Evolutionary conservation across 2,329 filamentous ascomycete genomes (phyloP).

Genomic region (Fusarium decemcellulare): DNA sequence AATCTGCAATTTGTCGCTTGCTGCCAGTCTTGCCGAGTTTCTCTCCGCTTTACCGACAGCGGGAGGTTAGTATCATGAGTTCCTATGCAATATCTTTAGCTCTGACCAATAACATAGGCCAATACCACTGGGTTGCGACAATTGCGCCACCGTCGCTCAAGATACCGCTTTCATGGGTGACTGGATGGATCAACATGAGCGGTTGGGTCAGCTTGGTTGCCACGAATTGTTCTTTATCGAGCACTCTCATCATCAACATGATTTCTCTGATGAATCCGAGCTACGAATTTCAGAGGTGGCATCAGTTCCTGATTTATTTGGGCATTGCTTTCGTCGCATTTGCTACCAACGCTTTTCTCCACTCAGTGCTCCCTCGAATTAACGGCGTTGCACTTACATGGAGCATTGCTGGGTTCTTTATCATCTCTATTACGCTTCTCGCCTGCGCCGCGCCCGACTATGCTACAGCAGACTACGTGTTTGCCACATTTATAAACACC

Average conservation of each 20-base stretch:
- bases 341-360: conserved; percentile 49
- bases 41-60: conserved; percentile 73
- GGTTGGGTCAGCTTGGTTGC: conserved; percentile 77
- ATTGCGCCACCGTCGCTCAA: conserved; percentile 38
- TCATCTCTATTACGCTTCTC: conserved; percentile 78
- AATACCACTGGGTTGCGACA: conserved; percentile 80
- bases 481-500: conserved; percentile 50
- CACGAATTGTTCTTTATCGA: conserved; percentile 77
- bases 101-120: conserved; percentile 52
- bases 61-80: conserved; percentile 70
- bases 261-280: conserved; percentile 71
- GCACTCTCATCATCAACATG: conserved; percentile 75
- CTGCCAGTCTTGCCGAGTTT: conserved; percentile 78
- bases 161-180: conserved; percentile 49
- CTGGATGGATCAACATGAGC: conserved; percentile 75
- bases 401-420: conserved; percentile 76
- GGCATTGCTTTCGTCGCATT: conserved; percentile 48
- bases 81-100: background rate
- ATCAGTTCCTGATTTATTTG: conserved; percentile 73
- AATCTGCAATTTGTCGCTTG: conserved; percentile 60
- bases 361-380: conserved; percentile 55
- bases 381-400: conserved; percentile 79
- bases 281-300: conserved; percentile 73
- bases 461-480: conserved; percentile 50
- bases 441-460: conserved; percentile 76